Percentiles rank a stretch among this genome's conserved stretches.
Evolutionary conservation across 352 stramenopile genomes (phyloP).

Genomic region (Aphanomyces invadans): DNA sequence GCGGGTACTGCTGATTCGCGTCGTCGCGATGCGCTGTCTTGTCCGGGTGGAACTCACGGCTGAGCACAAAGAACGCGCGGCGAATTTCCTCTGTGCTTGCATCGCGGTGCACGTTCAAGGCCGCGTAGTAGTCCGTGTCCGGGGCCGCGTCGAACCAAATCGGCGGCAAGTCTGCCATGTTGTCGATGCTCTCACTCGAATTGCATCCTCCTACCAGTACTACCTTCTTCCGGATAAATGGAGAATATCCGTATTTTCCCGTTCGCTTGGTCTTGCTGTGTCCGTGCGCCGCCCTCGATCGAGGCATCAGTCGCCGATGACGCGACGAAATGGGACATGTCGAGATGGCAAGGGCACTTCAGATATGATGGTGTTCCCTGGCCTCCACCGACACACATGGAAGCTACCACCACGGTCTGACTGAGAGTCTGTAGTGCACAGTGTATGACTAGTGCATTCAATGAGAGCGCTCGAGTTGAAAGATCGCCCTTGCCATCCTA

Average conservation of each 20-base stretch:
- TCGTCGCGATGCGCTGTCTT: slow-evolving; percentile 41
- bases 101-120: slow-evolving; percentile 55
- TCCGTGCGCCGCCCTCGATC: too few species aligned
- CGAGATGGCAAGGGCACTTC: too few species aligned
- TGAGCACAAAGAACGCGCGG: slow-evolving; percentile 54
- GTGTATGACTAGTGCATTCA: not conserved
- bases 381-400: too few species aligned
- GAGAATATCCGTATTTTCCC: too few species aligned
- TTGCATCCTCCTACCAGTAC: not conserved
- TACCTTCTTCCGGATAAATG: slow-evolving; percentile 8
- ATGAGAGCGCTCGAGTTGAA: too few species aligned
- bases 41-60: slow-evolving; percentile 81
- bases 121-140: slow-evolving; percentile 78
- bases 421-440: too few species aligned
- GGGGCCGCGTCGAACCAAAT: slow-evolving; percentile 16
- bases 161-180: slow-evolving; percentile 5
- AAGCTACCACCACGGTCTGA: too few species aligned
- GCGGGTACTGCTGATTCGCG: slow-evolving; percentile 67
- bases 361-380: too few species aligned
- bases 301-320: too few species aligned
- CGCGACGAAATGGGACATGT: too few species aligned
- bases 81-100: slow-evolving; percentile 60
- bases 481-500: too few species aligned
- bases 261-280: too few species aligned
- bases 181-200: not conserved